Evolutionary conservation across 768 basidiomycete genomes (phyloP).

Genomic region (Boletus patriciae): DNA sequence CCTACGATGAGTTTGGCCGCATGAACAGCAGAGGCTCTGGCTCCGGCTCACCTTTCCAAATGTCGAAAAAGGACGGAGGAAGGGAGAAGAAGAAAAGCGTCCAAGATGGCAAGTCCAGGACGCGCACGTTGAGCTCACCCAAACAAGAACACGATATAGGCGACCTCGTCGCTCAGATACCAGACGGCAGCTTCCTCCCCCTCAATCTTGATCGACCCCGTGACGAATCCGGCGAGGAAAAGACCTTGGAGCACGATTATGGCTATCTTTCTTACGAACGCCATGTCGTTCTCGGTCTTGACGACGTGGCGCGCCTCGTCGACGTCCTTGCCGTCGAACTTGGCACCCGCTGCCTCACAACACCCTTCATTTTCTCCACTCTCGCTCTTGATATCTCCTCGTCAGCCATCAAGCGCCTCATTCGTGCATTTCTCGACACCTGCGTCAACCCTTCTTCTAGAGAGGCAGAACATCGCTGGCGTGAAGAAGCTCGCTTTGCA

Average conservation of each 20-base stretch:
- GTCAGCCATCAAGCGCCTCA: conserved; percentile 71
- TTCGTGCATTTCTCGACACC: conserved; percentile 76
- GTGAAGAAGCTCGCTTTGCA: conserved; percentile 81
- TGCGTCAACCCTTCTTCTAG: conserved; percentile 39
- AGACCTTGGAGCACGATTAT: conserved; percentile 51
- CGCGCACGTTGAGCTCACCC: conserved; percentile 44
- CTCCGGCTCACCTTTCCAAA: conserved; percentile 20
- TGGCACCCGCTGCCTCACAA: conserved; percentile 71
- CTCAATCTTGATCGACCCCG: conserved; percentile 51
- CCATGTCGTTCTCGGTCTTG: conserved; percentile 74
- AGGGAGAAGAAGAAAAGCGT: conserved; percentile 45
- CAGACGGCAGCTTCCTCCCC: conserved; percentile 54
- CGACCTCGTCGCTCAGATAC: conserved; percentile 40
- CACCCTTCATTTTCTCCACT: conserved; percentile 89
- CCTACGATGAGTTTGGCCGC: conserved; percentile 67
- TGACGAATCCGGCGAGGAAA: conserved; percentile 39
- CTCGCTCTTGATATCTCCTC: conserved; percentile 83
- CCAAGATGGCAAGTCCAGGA: conserved; percentile 35
- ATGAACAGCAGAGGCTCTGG: conserved; percentile 48
- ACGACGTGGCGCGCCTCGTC: conserved; percentile 71
- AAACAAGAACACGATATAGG: conserved; percentile 35
- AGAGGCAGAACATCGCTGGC: conserved; percentile 58
- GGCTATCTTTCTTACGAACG: conserved; percentile 73
- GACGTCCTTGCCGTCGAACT: conserved; percentile 69
- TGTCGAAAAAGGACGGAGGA: conserved; percentile 48